Evolutionary conservation across 163 green algal species (phyloP).

Genomic region (Chlorella variabilis): DNA sequence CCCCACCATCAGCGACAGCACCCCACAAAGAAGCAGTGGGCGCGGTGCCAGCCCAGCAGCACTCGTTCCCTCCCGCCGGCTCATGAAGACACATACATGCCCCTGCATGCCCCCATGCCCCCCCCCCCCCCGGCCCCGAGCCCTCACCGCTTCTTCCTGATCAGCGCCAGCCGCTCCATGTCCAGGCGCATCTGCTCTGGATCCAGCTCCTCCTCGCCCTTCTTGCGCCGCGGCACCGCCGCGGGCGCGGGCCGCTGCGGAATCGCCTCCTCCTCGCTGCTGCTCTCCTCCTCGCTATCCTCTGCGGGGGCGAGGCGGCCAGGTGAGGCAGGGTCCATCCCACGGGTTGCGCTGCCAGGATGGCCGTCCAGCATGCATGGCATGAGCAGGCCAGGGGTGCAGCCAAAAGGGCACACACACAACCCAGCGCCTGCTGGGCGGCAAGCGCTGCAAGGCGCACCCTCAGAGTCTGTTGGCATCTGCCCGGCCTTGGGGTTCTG

Average conservation of each 20-base stretch:
- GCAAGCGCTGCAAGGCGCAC: neutral
- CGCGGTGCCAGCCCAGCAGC: too few relatives aligned
- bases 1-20: too few relatives aligned
- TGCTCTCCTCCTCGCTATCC: conserved; percentile 31
- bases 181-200: conserved; percentile 75
- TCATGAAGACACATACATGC: too few relatives aligned
- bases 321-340: neutral
- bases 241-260: neutral
- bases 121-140: neutral
- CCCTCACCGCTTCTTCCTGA: conserved; percentile 75
- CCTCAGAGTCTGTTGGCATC: conserved; percentile 41
- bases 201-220: conserved; percentile 60
- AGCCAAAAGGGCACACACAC: too few relatives aligned
- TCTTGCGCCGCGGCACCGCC: conserved; percentile 10
- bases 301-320: neutral
- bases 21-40: too few relatives aligned
- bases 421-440: too few relatives aligned
- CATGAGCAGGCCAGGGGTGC: too few relatives aligned
- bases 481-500: conserved; percentile 37
- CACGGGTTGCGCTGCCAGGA: neutral
- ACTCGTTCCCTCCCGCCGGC: too few relatives aligned
- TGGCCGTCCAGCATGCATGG: too few relatives aligned
- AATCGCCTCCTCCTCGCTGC: conserved; percentile 19
- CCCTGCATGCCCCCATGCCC: too few relatives aligned
- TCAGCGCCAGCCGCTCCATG: conserved; percentile 82